A percentile compares a stretch with the other conserved stretches of the same genome.
phyloP scores from a whole-genome alignment of 225 moss, liverwort and hornwort genomes.

The Pleurozium schreberi region DNA sequence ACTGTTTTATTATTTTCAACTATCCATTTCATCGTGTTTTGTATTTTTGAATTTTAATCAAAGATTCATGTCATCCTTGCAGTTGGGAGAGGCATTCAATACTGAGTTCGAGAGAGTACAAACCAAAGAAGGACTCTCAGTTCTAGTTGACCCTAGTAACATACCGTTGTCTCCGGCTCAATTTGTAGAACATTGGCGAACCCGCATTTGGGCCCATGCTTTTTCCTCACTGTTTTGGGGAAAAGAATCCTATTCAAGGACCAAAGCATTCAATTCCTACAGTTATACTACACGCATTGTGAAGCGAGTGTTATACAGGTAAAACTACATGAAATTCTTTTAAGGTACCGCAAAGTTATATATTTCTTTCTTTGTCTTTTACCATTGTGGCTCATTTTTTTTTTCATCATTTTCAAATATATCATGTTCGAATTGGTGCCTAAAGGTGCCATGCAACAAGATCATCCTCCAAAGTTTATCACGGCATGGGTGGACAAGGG shows the following conservation, averaged over 20 bases:
- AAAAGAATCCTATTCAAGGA: neutral
- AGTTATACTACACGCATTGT: neutral
- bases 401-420: neutral
- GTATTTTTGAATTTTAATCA: no score
- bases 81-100: no score
- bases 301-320: neutral
- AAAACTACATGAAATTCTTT: accelerated
- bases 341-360: no score
- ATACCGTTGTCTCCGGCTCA: no score
- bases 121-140: no score
- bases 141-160: no score
- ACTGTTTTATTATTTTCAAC: no score
- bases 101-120: no score
- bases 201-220: no score
- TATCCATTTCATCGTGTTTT: no score
- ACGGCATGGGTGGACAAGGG: neutral
- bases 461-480: accelerated
- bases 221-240: accelerated
- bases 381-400: accelerated
- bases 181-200: no score
- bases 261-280: accelerated
- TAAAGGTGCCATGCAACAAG: accelerated
- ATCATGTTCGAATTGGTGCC: neutral
- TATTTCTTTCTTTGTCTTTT: neutral
- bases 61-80: no score